Conservation (phyloP, 2,329 filamentous ascomycete genomes). For the Setomelanomma holmii region DNA sequence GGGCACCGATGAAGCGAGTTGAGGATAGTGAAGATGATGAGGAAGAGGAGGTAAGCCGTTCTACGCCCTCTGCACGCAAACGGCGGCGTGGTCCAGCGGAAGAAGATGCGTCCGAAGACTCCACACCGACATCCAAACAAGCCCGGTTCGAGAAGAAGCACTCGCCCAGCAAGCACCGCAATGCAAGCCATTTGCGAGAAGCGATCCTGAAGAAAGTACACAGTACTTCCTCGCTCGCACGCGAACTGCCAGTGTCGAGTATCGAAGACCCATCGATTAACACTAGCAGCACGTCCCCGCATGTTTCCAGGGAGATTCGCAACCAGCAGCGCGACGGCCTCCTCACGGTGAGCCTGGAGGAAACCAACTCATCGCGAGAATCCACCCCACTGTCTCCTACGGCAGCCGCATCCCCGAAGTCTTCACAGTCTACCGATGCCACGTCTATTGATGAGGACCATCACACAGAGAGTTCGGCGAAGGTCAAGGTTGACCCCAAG, state of each 20-base stretch:
- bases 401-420: slow-evolving; percentile 40
- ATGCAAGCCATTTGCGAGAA: slow-evolving; percentile 27
- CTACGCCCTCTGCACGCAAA: no score
- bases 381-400: slow-evolving; percentile 39
- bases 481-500: slow-evolving; percentile 32
- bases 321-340: slow-evolving; percentile 42
- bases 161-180: slow-evolving; percentile 14
- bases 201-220: slow-evolving; percentile 41
- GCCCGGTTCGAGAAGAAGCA: slow-evolving; percentile 17
- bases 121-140: slow-evolving; percentile 22
- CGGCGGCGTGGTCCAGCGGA: no score
- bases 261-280: slow-evolving; percentile 38
- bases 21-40: slow-evolving; percentile 44
- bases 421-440: slow-evolving; percentile 46
- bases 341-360: slow-evolving; percentile 37
- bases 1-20: slow-evolving; percentile 63
- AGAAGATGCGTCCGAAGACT: slow-evolving; percentile 18
- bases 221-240: slow-evolving; percentile 39
- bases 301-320: slow-evolving; percentile 33
- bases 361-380: slow-evolving; percentile 35
- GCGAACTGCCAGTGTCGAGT: slow-evolving; percentile 41
- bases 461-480: slow-evolving; percentile 10
- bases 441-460: slow-evolving; percentile 48
- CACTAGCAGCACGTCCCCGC: slow-evolving; percentile 17
- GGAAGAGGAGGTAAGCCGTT: slow-evolving; percentile 15